Conservation (phyloP, 148 eudicot species). For the Amaranthus hypochondriacus region DNA sequence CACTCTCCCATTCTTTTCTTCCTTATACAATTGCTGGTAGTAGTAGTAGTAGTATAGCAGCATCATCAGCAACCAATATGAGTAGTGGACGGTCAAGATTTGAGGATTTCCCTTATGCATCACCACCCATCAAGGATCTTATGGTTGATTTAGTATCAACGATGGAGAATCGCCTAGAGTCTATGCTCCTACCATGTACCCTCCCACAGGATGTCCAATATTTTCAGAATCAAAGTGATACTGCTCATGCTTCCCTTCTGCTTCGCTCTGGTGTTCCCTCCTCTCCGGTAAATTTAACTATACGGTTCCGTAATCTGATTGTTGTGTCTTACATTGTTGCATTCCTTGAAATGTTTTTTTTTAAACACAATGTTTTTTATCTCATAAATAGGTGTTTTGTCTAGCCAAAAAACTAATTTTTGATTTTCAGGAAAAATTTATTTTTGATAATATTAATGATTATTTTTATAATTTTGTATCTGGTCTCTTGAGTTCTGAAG, state of each 20-base stretch:
- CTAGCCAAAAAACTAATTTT: no score
- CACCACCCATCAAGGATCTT: constrained; percentile 50
- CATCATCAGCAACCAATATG: constrained; percentile 19
- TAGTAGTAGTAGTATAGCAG: background rate
- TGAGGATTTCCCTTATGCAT: constrained; percentile 67
- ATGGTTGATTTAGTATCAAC: constrained; percentile 65
- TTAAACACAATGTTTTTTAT: background rate
- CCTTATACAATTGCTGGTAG: background rate
- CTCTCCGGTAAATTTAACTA: constrained; percentile 44
- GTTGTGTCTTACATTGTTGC: no score
- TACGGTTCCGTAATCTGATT: no score
- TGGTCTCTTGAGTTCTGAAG: no score
- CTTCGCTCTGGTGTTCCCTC: constrained; percentile 52
- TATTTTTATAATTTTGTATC: no score
- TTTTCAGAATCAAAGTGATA: constrained; percentile 38
- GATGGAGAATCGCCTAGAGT: constrained; percentile 45
- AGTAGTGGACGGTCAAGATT: constrained; percentile 32
- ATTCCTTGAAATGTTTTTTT: no score
- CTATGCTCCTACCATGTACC: constrained; percentile 54
- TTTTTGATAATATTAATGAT: no score
- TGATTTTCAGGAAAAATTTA: no score
- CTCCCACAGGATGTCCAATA: constrained; percentile 60
- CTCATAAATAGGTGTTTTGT: no score
- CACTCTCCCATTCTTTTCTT: background rate
- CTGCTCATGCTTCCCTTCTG: constrained; percentile 50